A percentile compares a stretch with the other conserved stretches of the same genome.
Conservation (phyloP, 2,329 filamentous ascomycete species). For the Scorias spongiosa region DNA sequence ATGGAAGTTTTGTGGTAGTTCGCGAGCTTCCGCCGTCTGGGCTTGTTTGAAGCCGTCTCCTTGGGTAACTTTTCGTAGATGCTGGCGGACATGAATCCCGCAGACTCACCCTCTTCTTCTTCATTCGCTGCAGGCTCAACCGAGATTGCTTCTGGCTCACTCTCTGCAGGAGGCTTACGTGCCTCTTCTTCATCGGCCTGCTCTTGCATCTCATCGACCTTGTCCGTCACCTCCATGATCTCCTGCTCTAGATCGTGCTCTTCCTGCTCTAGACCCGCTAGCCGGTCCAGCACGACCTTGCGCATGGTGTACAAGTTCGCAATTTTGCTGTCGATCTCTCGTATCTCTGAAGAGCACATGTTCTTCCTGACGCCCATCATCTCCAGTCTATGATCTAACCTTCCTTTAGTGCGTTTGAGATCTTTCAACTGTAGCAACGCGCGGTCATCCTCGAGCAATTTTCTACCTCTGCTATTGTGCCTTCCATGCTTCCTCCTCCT, state of each 20-base stretch:
- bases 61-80: slow-evolving; percentile 82
- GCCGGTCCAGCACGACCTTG: slow-evolving; percentile 72
- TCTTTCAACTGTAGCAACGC: slow-evolving; percentile 54
- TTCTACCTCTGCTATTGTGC: slow-evolving; percentile 58
- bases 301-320: slow-evolving; percentile 86
- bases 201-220: slow-evolving; percentile 48
- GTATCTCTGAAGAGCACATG: slow-evolving; percentile 92
- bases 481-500: slow-evolving; percentile 49
- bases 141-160: slow-evolving; percentile 7
- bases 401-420: slow-evolving; percentile 65
- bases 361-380: slow-evolving; percentile 88
- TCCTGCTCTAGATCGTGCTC: slow-evolving; percentile 84
- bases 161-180: slow-evolving; percentile 18
- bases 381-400: slow-evolving; percentile 72
- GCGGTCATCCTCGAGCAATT: slow-evolving; percentile 49
- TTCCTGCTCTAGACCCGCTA: slow-evolving; percentile 78
- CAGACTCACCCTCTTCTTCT: slow-evolving; percentile 27
- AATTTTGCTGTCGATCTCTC: slow-evolving; percentile 94
- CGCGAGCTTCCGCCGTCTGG: slow-evolving; percentile 39
- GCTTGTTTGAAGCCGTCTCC: slow-evolving; percentile 31
- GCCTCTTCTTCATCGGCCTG: slow-evolving; percentile 37
- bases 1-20: slow-evolving; percentile 57
- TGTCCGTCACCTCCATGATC: slow-evolving; percentile 45
- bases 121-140: slow-evolving; percentile 23
- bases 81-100: slow-evolving; percentile 89